Percentiles rank a stretch among this genome's conserved stretches.
Conservation (phyloP, 148 eudicot species). For the Amaranthus cruentus region DNA sequence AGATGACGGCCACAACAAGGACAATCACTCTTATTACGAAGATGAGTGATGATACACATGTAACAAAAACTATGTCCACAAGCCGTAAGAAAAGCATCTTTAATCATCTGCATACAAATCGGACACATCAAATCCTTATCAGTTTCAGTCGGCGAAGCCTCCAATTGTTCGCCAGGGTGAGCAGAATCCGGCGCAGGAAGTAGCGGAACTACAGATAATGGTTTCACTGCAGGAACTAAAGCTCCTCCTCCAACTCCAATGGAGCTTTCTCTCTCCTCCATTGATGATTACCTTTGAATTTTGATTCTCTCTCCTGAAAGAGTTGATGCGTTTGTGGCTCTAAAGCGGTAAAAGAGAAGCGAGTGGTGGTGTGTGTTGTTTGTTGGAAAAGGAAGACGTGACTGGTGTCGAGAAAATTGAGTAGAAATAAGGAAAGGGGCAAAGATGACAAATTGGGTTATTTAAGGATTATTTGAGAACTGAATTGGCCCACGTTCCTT, state of each 20-base stretch:
- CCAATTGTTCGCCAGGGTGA: neutral
- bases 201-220: slow-evolving; percentile 13
- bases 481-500: too few species aligned
- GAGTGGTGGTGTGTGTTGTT: too few species aligned
- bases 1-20: slow-evolving; percentile 73
- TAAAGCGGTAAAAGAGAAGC: too few species aligned
- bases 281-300: neutral
- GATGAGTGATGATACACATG: slow-evolving; percentile 88
- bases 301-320: too few species aligned
- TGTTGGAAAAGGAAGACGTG: too few species aligned
- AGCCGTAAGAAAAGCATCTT: slow-evolving; percentile 74
- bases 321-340: too few species aligned
- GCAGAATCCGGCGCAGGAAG: slow-evolving; percentile 17
- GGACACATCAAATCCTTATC: slow-evolving; percentile 65
- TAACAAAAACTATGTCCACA: slow-evolving; percentile 91
- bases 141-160: slow-evolving; percentile 19
- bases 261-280: slow-evolving; percentile 19
- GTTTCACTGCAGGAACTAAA: slow-evolving; percentile 46
- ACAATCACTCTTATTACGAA: slow-evolving; percentile 76
- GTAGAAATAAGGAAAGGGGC: too few species aligned
- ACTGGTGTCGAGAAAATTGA: too few species aligned
- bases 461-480: too few species aligned
- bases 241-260: slow-evolving; percentile 18
- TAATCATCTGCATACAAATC: slow-evolving; percentile 62
- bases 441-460: too few species aligned